phyloP scores from a whole-genome alignment of 768 basidiomycete species.

The Boletus speciosus region DNA sequence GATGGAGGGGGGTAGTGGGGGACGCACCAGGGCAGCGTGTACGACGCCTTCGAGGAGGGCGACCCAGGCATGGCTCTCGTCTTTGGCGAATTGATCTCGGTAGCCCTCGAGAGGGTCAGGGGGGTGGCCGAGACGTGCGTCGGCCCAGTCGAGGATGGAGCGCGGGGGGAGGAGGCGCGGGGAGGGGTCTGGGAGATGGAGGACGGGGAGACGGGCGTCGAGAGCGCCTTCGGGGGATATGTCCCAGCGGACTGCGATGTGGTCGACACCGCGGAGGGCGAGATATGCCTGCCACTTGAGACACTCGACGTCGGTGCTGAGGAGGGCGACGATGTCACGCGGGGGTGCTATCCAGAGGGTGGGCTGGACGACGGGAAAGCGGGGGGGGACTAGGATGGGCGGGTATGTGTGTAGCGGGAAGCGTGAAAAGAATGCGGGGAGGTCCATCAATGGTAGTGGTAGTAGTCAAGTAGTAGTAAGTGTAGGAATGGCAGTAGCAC shows the following conservation, averaged over 20 bases:
- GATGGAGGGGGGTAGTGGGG: not conserved
- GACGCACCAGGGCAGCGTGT: slow-evolving; percentile 69
- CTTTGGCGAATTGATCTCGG: slow-evolving; percentile 49
- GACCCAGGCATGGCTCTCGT: slow-evolving; percentile 83
- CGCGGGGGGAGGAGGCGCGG: slow-evolving; percentile 59
- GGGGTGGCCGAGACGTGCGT: slow-evolving; percentile 42
- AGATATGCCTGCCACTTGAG: slow-evolving; percentile 87
- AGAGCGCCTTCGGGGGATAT: slow-evolving; percentile 66
- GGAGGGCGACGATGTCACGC: slow-evolving; percentile 26
- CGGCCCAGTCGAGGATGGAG: slow-evolving; percentile 73
- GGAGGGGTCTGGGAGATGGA: slow-evolving; percentile 52
- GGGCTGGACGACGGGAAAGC: slow-evolving; percentile 31
- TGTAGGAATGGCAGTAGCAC: not conserved
- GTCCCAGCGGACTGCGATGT: slow-evolving; percentile 62
- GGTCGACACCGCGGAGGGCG: slow-evolving; percentile 52
- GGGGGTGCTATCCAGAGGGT: slow-evolving; percentile 69
- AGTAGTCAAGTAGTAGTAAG: not conserved
- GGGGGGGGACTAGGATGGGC: slow-evolving; percentile 31
- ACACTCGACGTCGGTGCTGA: slow-evolving; percentile 80
- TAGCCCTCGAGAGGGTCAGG: slow-evolving; percentile 64
- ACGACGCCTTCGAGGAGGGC: slow-evolving; percentile 72
- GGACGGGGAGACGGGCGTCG: slow-evolving; percentile 64
- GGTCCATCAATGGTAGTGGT: slow-evolving; percentile 29
- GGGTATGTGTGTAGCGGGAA: slow-evolving; percentile 62
- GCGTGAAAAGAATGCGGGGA: slow-evolving; percentile 44